phyloP scores from a whole-genome alignment of 2,329 filamentous ascomycete genomes.

The Ambrosiella beaveri region DNA sequence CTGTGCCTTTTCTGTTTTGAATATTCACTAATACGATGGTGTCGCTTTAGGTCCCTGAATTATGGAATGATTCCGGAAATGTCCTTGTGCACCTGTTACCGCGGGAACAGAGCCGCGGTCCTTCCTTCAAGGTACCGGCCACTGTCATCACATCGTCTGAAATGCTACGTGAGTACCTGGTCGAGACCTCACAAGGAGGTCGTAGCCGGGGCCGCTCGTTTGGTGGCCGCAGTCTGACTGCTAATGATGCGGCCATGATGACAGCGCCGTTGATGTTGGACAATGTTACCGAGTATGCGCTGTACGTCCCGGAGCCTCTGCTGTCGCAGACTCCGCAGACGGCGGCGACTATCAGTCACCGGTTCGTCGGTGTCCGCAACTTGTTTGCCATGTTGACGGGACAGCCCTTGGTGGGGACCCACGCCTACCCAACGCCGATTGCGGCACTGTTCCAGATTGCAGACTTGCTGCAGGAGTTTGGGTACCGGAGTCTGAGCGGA shows the following conservation, averaged over 20 bases:
- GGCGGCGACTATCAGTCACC: slow-evolving; percentile 21
- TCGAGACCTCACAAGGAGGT: slow-evolving; percentile 14
- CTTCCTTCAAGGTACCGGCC: slow-evolving; percentile 43
- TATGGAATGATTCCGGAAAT: slow-evolving; percentile 45
- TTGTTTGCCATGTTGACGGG: slow-evolving; percentile 48
- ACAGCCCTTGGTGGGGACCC: slow-evolving; percentile 44
- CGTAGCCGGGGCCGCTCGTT: slow-evolving; percentile 26
- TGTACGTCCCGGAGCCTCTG: slow-evolving; percentile 33
- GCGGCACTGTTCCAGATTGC: slow-evolving; percentile 37
- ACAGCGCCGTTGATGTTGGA: slow-evolving; percentile 22
- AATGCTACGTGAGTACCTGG: slow-evolving; percentile 34
- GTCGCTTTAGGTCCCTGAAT: slow-evolving; percentile 37
- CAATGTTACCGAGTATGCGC: slow-evolving; percentile 25
- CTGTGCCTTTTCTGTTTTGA: not conserved
- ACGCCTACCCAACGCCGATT: slow-evolving; percentile 33
- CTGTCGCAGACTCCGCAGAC: slow-evolving; percentile 22
- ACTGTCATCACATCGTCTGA: slow-evolving; percentile 36
- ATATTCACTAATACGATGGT: slow-evolving; percentile 3
- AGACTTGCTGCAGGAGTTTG: slow-evolving; percentile 36
- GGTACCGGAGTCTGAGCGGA: slow-evolving; percentile 38
- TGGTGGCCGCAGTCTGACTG: slow-evolving; percentile 29
- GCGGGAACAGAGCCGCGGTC: slow-evolving; percentile 29
- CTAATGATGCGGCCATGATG: slow-evolving; percentile 25
- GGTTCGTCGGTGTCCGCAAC: slow-evolving; percentile 42
- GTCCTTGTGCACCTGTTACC: slow-evolving; percentile 41